Conservation (phyloP, 2,329 filamentous ascomycete species). For the Curvularia eragrostidis region DNA sequence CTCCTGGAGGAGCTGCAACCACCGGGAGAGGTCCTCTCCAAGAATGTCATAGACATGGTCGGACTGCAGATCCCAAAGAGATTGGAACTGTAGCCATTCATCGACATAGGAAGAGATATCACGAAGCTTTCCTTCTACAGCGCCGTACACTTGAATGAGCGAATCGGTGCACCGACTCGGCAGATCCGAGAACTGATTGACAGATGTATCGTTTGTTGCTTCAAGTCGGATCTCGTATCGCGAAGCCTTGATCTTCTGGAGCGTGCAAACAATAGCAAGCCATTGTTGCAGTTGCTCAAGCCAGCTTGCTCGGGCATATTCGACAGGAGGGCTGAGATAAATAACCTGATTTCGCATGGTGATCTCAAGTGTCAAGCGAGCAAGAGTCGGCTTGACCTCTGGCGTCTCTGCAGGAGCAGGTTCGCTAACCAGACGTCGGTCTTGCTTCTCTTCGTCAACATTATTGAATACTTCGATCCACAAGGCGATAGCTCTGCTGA, state of each 20-base stretch:
- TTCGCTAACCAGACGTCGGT: slow-evolving; percentile 37
- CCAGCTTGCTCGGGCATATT: slow-evolving; percentile 92
- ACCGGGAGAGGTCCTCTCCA: slow-evolving; percentile 87
- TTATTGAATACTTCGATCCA: slow-evolving; percentile 87
- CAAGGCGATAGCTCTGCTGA: slow-evolving; percentile 81
- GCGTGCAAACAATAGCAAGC: slow-evolving; percentile 89
- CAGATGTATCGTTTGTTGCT: slow-evolving; percentile 67
- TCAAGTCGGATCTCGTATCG: slow-evolving; percentile 87
- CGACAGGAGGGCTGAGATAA: slow-evolving; percentile 90
- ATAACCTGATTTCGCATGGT: slow-evolving; percentile 99
- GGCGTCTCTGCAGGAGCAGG: slow-evolving; percentile 54
- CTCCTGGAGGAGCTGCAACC: slow-evolving; percentile 95
- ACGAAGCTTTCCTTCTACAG: slow-evolving; percentile 81
- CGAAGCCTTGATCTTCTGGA: slow-evolving; percentile 92
- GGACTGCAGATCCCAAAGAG: slow-evolving; percentile 94
- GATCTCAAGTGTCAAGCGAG: slow-evolving; percentile 83
- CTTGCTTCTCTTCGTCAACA: slow-evolving; percentile 43
- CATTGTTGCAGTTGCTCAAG: slow-evolving; percentile 90
- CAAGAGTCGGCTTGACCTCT: slow-evolving; percentile 66
- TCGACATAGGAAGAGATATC: slow-evolving; percentile 88
- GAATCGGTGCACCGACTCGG: slow-evolving; percentile 82
- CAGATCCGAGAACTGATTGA: slow-evolving; percentile 78
- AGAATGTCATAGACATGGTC: slow-evolving; percentile 93
- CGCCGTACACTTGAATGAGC: slow-evolving; percentile 79
- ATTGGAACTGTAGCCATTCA: slow-evolving; percentile 98